Percentiles rank a stretch among this genome's conserved stretches.
phyloP scores from a whole-genome alignment of 768 basidiomycete species.

The Hygrocybe punicea region DNA sequence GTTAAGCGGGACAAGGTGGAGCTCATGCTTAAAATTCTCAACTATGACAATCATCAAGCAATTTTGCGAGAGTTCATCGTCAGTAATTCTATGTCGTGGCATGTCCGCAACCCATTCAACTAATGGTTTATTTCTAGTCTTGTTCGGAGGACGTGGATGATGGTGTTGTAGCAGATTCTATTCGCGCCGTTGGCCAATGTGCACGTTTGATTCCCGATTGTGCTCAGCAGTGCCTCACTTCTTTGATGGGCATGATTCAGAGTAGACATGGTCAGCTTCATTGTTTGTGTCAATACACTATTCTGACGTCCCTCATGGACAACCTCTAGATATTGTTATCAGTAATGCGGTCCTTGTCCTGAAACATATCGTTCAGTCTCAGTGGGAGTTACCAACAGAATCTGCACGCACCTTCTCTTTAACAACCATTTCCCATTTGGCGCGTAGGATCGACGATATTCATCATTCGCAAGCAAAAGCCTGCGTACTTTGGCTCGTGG shows the following conservation, averaged over 20 bases:
- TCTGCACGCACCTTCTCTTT: slow-evolving; percentile 42
- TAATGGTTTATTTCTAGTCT: slow-evolving; percentile 46
- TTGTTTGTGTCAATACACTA: neutral
- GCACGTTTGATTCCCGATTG: slow-evolving; percentile 67
- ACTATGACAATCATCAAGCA: slow-evolving; percentile 60
- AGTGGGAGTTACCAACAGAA: slow-evolving; percentile 41
- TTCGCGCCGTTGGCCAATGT: slow-evolving; percentile 75
- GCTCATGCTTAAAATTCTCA: slow-evolving; percentile 65
- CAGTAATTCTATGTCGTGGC: slow-evolving; percentile 26
- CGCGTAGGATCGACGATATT: slow-evolving; percentile 74
- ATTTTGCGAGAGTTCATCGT: slow-evolving; percentile 86
- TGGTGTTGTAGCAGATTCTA: slow-evolving; percentile 63
- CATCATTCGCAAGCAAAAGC: slow-evolving; percentile 77
- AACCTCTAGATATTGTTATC: slow-evolving; percentile 61
- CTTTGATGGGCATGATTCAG: slow-evolving; percentile 77
- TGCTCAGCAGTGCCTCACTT: slow-evolving; percentile 65
- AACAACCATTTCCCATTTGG: slow-evolving; percentile 74
- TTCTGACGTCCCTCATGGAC: neutral
- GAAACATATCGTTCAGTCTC: slow-evolving; percentile 76
- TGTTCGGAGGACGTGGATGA: slow-evolving; percentile 80
- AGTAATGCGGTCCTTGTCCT: slow-evolving; percentile 81
- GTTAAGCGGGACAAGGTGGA: slow-evolving; percentile 75
- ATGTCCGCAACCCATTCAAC: neutral
- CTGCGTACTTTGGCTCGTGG: slow-evolving; percentile 89
- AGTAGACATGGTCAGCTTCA: slow-evolving; percentile 60